These are phyloP conservation scores for Scorias spongiosa DNA, from an alignment of 2,329 filamentous ascomycete genomes.

Conservation along the genomic window DNA sequence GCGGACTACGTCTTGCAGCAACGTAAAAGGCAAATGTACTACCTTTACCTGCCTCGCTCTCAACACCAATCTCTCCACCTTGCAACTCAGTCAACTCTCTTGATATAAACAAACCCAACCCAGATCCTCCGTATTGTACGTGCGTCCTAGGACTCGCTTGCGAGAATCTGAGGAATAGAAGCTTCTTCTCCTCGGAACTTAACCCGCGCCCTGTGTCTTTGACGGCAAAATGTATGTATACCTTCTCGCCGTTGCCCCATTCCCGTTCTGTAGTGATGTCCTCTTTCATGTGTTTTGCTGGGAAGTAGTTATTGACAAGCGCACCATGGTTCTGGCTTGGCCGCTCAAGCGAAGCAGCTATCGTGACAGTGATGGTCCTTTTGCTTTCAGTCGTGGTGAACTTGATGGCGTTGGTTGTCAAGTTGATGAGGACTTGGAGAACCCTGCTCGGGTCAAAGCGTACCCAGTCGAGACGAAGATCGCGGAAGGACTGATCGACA, in stretches of 20 bases:
- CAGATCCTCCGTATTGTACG: slow-evolving; percentile 55
- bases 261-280: slow-evolving; percentile 39
- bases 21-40: slow-evolving; percentile 68
- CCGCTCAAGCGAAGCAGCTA: slow-evolving; percentile 46
- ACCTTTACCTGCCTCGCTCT: slow-evolving; percentile 49
- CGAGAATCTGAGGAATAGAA: slow-evolving; percentile 53
- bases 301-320: slow-evolving; percentile 46
- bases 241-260: slow-evolving; percentile 53
- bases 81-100: slow-evolving; percentile 66
- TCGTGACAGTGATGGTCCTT: slow-evolving; percentile 48
- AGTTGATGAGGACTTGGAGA: slow-evolving; percentile 65
- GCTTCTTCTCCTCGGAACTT: slow-evolving; percentile 19
- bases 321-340: slow-evolving; percentile 28
- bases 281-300: slow-evolving; percentile 35
- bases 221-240: slow-evolving; percentile 58
- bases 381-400: slow-evolving; percentile 53
- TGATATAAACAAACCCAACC: slow-evolving; percentile 65
- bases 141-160: slow-evolving; percentile 54
- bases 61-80: slow-evolving; percentile 64
- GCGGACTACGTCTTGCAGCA: slow-evolving; percentile 43
- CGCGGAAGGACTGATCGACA: slow-evolving; percentile 45
- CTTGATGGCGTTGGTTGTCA: slow-evolving; percentile 69
- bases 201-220: slow-evolving; percentile 54
- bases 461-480: slow-evolving; percentile 48
- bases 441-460: slow-evolving; percentile 61